These are phyloP conservation scores for Tolypocladium nubicola DNA, from an alignment of 2,329 filamentous ascomycete genomes.

Conservation along the genomic window DNA sequence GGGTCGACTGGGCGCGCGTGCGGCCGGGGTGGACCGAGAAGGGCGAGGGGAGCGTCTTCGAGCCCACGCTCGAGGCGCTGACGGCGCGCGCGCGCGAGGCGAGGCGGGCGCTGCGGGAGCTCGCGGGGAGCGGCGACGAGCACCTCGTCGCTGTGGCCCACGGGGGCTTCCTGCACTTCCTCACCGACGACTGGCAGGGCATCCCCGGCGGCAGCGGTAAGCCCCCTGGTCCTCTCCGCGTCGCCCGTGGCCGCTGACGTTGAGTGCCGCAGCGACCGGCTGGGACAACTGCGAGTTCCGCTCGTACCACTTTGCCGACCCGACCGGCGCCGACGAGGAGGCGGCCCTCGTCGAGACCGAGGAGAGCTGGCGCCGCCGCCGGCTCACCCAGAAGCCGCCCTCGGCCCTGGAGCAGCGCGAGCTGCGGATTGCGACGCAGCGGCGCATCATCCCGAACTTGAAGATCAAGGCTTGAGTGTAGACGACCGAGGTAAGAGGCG, in stretches of 20 bases:
- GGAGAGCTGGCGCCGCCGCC: conserved; percentile 34
- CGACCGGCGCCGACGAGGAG: conserved; percentile 35
- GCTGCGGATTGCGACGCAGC: conserved; percentile 26
- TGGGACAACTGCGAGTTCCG: conserved; percentile 68
- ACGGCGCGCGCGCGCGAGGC: conserved; percentile 49
- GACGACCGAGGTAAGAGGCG: neutral
- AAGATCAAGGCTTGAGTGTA: conserved; percentile 15
- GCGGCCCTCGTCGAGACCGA: conserved; percentile 37
- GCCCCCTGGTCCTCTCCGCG: conserved; percentile 5
- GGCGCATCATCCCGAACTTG: conserved; percentile 24
- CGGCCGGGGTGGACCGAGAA: conserved; percentile 65
- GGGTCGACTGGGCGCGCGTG: conserved; percentile 54
- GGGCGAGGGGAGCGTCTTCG: conserved; percentile 27
- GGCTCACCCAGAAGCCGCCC: conserved; percentile 27
- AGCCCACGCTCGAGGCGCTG: conserved; percentile 41
- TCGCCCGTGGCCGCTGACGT: neutral
- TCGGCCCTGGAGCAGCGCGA: conserved; percentile 36
- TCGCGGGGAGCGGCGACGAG: conserved; percentile 32
- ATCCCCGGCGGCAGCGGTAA: conserved; percentile 31
- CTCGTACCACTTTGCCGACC: conserved; percentile 52
- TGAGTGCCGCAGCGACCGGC: conserved; percentile 44
- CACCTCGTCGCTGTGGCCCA: conserved; percentile 73
- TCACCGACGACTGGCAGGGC: conserved; percentile 72
- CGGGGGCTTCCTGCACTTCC: conserved; percentile 73
- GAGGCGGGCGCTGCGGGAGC: conserved; percentile 44